Base-by-base conservation (phyloP, 2,329 filamentous ascomycete genomes). In the Aspergillus sojae region DNA sequence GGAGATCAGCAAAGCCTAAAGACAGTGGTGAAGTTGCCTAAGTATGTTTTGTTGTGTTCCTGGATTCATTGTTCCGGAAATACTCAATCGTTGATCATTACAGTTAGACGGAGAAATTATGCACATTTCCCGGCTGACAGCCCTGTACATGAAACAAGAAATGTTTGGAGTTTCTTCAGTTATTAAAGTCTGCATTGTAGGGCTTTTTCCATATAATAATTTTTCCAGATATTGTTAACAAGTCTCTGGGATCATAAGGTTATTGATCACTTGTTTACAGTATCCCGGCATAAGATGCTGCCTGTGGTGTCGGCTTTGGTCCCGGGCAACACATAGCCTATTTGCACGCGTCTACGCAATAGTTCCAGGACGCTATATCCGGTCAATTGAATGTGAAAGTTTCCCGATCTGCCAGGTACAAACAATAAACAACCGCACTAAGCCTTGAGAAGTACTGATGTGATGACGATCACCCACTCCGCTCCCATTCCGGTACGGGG, bases 401-500 rank as follows among this genome's bases (percentile, higher is more conserved):
- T n/a, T 9, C 16, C 16, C 16, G 6, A n/a, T 1, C 39, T n/a
- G 6, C 19, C 16, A 41, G 39, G 39, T n/a, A 41, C 39, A 19
- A 14, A n/a, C 19, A 34, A 52, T 34, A 52, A 30, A 53, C 30
- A 16, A 52, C 12, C 23, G 21, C 39, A 41, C 39, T 58, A 23
- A 58, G 41, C n/a, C 54, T 26, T 19, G 39, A 19, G 16, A 19
- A 10, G 16, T 46, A 28, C 48, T 39, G 9, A 39, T 28, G 32
- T 59, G 53, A 68, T 68, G 64, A 64, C 23, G 65, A 67, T 68
- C 65, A 61, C 39, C 63, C 52, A 30, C 43, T 41, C 39, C 46
- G 57, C 48, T 14, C 65, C 65, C 16, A 60, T 67, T 67, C 62
- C 52, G 67, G 19, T 52, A 68, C 63, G 63, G 67, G 64, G 57